Base-by-base conservation (phyloP, 495 filamentous ascomycete genomes). In the Penicillium steckii region DNA sequence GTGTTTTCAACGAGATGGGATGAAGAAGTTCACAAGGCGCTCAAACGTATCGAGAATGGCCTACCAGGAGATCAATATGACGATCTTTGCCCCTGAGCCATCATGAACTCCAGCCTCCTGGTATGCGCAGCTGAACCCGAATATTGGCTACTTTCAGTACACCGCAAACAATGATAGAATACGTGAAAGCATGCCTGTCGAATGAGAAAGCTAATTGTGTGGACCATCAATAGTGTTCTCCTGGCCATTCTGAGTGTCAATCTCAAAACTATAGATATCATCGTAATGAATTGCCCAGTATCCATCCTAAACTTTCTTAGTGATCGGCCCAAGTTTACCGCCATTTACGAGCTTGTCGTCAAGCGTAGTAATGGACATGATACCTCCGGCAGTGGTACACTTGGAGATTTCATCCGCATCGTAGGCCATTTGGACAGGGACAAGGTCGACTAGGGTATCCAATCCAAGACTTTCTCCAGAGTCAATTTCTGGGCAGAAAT, bases 1-100 rank as follows among this genome's bases (percentile, higher is more conserved):
- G 90, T 95, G 21, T 83, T 83, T 0, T 73, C 82, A 63, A 92
- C 85, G 57, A 76, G 89, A 49, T 96, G 90, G 90, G 81, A 91
- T 0, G 66, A 73, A 49, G 85, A 96, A 69, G 89, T 95, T 21
- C 64, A n/a, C n/a, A n/a, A n/a, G n/a, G n/a, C n/a, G n/a, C n/a
- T n/a, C n/a, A n/a, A n/a, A n/a, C n/a, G n/a, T n/a, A n/a, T n/a
- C n/a, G n/a, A n/a, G 75, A 49, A 88, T 82, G 58, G 91, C 89
- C 0, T 87, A 92, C 62, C 77, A 81, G 50, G 75, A 91, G 55
- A 85, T 96, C 77, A 89, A 93, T 53, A 6, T 12, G 27, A 5
- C 27, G 27, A 29, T n/a, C n/a, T n/a, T n/a, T n/a, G n/a, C n/a
- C n/a, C n/a, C n/a, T n/a, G n/a, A n/a, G n/a, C n/a, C n/a, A n/a